Conservation (phyloP, 768 basidiomycete genomes). For the Candolleomyces eurysporus region DNA sequence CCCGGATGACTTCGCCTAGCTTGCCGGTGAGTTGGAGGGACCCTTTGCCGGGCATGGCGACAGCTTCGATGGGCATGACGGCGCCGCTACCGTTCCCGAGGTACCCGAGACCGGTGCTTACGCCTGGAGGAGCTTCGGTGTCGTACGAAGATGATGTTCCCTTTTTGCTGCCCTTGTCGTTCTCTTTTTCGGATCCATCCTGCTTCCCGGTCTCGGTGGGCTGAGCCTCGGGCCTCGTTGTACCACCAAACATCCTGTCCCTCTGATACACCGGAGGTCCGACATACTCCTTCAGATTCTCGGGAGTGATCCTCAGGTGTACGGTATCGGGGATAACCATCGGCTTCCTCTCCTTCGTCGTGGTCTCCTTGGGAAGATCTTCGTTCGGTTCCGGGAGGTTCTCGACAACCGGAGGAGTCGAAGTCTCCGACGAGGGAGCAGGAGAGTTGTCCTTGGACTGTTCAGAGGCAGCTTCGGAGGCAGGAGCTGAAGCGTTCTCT, state of each 20-base stretch:
- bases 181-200: not conserved
- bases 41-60: constrained; percentile 96
- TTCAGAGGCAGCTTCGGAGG: constrained; percentile 9
- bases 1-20: constrained; percentile 95
- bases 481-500: constrained; percentile 6
- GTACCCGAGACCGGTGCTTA: constrained; percentile 93
- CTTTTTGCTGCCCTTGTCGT: not conserved
- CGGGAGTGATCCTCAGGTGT: constrained; percentile 77
- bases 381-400: constrained; percentile 17
- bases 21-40: constrained; percentile 92
- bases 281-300: constrained; percentile 94
- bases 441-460: constrained; percentile 13
- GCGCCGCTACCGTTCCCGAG: constrained; percentile 95
- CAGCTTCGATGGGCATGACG: constrained; percentile 96
- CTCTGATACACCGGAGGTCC: constrained; percentile 95
- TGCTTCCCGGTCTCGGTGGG: not conserved
- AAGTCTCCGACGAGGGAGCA: not conserved
- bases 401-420: constrained; percentile 18
- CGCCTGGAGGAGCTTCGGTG: constrained; percentile 77
- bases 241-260: constrained; percentile 73
- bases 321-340: constrained; percentile 77
- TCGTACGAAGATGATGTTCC: constrained; percentile 11
- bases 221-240: not conserved
- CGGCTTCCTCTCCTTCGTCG: constrained; percentile 77
- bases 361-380: constrained; percentile 34